Evolutionary conservation across 768 basidiomycete genomes (phyloP), one percentile per base, ranked within the genome.

Genomic region (Collybia sp.): DNA sequence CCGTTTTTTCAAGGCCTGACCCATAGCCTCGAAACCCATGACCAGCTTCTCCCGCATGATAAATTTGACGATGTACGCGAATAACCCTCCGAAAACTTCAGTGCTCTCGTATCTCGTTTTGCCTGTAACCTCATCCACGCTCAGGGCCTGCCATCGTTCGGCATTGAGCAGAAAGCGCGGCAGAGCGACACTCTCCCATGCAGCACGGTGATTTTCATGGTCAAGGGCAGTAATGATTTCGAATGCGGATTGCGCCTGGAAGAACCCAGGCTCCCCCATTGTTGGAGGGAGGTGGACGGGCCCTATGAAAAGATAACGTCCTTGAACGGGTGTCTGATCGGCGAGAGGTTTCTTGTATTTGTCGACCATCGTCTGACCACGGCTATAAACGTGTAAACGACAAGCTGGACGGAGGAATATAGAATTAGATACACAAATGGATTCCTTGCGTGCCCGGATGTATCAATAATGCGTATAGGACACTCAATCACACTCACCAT

Each of bases 141-240:
- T 75, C 43, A 88, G 58, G 46, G 67, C 68, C 60, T 88, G 85
- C 84, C 83, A 87, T 12, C 86, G 71, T 48, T 79, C 76, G 2
- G 76, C 63, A 20, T 51, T 47, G 20, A 87, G 52, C n/a, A 83
- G 48, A 71, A 76, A 81, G 0, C 48, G 33, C 1, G 79, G 76
- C 25, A 66, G 50, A 0, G 60, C 59, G 16, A 62, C 50, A 30
- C 68, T 67, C 30, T 61, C 54, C 86, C 86, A 88, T 15, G 81
- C 73, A 30, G 77, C 72, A 30, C 77, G 76, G 57, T 73, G 71
- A 42, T 75, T 71, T 20, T 73, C 75, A 25, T 68, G 58, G 53
- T 87, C 83, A 18, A 85, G 25, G 3, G 59, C 50, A 1, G 77
- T 74, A 40, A 86, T 75, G 1, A 62, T 42, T 40, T 68, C 72